A percentile compares a stretch with the other conserved stretches of the same genome.
Conservation (phyloP, 2,329 filamentous ascomycete species). For the Exophiala xenobiotica region DNA sequence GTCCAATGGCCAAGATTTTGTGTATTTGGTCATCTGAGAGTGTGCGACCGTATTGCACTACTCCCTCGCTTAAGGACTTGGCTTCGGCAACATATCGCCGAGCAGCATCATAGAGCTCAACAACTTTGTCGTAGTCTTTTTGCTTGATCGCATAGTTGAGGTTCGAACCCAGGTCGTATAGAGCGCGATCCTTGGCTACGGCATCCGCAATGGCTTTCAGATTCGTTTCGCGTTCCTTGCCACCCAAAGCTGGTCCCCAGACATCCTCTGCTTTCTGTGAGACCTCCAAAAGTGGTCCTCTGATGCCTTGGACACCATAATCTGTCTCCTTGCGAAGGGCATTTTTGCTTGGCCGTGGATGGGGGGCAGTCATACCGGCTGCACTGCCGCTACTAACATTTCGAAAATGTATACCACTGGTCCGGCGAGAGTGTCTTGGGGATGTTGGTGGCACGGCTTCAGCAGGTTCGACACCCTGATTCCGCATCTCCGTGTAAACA, state of each 20-base stretch:
- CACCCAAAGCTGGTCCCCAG: conserved; percentile 91
- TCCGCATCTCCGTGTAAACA: conserved; percentile 93
- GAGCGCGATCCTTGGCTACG: conserved; percentile 74
- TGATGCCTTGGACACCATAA: conserved; percentile 85
- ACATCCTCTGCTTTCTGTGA: conserved; percentile 94
- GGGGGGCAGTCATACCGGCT: conserved; percentile 40
- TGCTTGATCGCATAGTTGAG: conserved; percentile 84
- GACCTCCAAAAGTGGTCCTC: conserved; percentile 81
- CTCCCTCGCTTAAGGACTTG: conserved; percentile 63
- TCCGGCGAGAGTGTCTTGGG: conserved; percentile 59
- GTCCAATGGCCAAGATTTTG: conserved; percentile 79
- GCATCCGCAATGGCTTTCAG: conserved; percentile 74
- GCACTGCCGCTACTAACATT: conserved; percentile 49
- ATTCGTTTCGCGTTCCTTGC: conserved; percentile 84
- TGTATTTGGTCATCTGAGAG: conserved; percentile 79
- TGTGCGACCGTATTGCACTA: conserved; percentile 49
- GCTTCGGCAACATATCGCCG: conserved; percentile 78
- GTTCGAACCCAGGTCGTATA: conserved; percentile 75
- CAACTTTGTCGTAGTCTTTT: conserved; percentile 82
- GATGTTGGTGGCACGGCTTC: conserved; percentile 37
- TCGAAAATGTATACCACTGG: conserved; percentile 60
- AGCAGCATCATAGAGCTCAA: conserved; percentile 85
- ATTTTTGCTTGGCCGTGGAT: conserved; percentile 73
- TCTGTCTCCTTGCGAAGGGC: conserved; percentile 90
- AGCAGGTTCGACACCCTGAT: conserved; percentile 59